A percentile compares a stretch with the other conserved stretches of the same genome.
phyloP scores from a whole-genome alignment of 2,329 filamentous ascomycete species.

The Microcyclospora pomicola region DNA sequence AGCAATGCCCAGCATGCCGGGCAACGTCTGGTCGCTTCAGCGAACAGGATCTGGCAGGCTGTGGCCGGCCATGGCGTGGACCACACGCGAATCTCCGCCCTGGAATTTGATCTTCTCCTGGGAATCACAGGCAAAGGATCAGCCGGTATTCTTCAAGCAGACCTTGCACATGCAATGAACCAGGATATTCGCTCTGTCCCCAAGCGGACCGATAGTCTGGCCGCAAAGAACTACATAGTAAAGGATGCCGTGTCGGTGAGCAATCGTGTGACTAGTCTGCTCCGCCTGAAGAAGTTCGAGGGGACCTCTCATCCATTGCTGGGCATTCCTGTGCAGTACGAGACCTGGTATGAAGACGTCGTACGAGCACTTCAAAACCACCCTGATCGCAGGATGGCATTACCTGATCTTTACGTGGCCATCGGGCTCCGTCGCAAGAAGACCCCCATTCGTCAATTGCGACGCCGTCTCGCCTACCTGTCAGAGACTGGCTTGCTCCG shows the following conservation, averaged over 20 bases:
- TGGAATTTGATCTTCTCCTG: conserved; percentile 44
- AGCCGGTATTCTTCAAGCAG: conserved; percentile 43
- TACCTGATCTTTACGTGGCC: conserved; percentile 37
- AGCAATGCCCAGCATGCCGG: conserved; percentile 3
- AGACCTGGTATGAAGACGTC: conserved; percentile 35
- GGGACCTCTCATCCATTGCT: conserved; percentile 2
- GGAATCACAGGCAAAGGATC: conserved; percentile 43
- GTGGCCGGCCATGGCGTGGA: conserved; percentile 47
- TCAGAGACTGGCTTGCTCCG: conserved; percentile 28
- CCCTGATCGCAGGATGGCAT: conserved; percentile 34
- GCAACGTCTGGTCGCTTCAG: conserved; percentile 36
- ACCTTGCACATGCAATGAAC: conserved; percentile 39
- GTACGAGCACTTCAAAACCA: conserved; percentile 37
- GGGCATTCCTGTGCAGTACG: conserved; percentile 26
- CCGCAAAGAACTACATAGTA: conserved; percentile 46
- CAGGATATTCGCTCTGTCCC: conserved; percentile 55
- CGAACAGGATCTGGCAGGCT: conserved; percentile 45
- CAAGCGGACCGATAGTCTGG: conserved; percentile 43
- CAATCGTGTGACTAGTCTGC: conserved; percentile 40
- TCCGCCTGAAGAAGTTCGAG: conserved; percentile 38
- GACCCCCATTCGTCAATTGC: conserved; percentile 27
- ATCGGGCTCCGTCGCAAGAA: conserved; percentile 24
- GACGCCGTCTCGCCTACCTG: conserved; percentile 27
- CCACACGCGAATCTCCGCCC: conserved; percentile 35
- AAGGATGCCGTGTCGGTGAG: conserved; percentile 35